phyloP scores from a whole-genome alignment of 2,329 filamentous ascomycete genomes.

The Talaromyces marneffei region DNA sequence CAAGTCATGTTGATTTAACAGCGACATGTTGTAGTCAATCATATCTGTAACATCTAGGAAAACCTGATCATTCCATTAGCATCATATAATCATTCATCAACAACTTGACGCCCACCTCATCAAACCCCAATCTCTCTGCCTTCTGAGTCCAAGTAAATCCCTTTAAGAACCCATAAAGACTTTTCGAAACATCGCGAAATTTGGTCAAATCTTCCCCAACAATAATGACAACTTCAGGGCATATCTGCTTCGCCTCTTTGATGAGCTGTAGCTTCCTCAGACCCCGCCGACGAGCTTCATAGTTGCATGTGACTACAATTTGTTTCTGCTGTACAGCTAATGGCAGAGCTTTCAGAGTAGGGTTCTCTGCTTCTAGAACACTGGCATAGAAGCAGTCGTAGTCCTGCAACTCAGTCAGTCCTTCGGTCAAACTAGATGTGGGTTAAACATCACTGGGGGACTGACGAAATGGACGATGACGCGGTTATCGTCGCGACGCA shows the following conservation, averaged over 20 bases:
- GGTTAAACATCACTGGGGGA: neutral
- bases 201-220: slow-evolving; percentile 79
- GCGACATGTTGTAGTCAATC: slow-evolving; percentile 69
- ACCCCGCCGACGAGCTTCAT: slow-evolving; percentile 68
- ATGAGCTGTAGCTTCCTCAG: slow-evolving; percentile 76
- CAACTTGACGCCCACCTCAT: slow-evolving; percentile 59
- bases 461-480: slow-evolving; percentile 77
- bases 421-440: neutral
- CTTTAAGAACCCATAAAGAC: slow-evolving; percentile 66
- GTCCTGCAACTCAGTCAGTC: slow-evolving; percentile 28
- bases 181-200: slow-evolving; percentile 82
- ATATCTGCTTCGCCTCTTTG: slow-evolving; percentile 69
- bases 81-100: neutral
- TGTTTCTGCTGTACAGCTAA: slow-evolving; percentile 89
- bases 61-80: slow-evolving; percentile 36
- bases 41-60: slow-evolving; percentile 81
- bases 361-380: slow-evolving; percentile 76
- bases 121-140: slow-evolving; percentile 79
- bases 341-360: slow-evolving; percentile 64
- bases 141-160: slow-evolving; percentile 70
- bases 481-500: slow-evolving; percentile 53
- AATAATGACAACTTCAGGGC: slow-evolving; percentile 78
- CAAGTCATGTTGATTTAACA: slow-evolving; percentile 63
- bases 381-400: slow-evolving; percentile 84
- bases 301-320: slow-evolving; percentile 90